Conservation (phyloP, 306 rosid genomes). For the Vachellia collinsii region DNA sequence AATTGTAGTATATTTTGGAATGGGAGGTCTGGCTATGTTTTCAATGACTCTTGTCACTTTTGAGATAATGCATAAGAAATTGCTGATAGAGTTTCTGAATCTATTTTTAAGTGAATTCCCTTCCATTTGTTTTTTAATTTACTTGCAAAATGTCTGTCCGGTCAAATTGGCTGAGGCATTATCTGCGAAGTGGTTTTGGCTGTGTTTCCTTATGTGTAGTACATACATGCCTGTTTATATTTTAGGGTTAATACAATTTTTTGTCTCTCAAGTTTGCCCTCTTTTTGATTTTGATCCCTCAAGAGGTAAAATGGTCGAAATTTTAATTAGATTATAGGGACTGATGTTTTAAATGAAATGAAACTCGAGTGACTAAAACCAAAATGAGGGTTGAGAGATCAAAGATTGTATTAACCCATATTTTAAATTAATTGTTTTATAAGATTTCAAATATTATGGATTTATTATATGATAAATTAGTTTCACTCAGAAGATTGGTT, state of each 20-base stretch:
- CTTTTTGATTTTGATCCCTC: too few species aligned
- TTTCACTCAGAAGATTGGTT: constrained; percentile 9
- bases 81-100: background rate
- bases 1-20: background rate
- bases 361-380: too few species aligned
- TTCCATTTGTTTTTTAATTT: background rate
- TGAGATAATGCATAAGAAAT: background rate
- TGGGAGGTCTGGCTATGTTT: background rate
- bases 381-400: too few species aligned
- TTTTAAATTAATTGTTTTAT: background rate
- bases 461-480: background rate
- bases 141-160: background rate
- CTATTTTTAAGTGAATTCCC: background rate
- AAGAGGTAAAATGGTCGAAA: too few species aligned
- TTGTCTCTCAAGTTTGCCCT: too few species aligned
- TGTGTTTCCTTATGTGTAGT: background rate
- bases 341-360: too few species aligned
- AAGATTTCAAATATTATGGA: background rate
- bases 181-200: background rate
- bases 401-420: too few species aligned
- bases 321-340: too few species aligned
- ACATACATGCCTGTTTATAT: background rate
- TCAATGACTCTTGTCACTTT: background rate
- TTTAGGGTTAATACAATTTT: background rate
- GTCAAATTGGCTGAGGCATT: background rate